Conservation (phyloP, 2,329 filamentous ascomycete genomes). For the Penicillium aurantiogriseum region DNA sequence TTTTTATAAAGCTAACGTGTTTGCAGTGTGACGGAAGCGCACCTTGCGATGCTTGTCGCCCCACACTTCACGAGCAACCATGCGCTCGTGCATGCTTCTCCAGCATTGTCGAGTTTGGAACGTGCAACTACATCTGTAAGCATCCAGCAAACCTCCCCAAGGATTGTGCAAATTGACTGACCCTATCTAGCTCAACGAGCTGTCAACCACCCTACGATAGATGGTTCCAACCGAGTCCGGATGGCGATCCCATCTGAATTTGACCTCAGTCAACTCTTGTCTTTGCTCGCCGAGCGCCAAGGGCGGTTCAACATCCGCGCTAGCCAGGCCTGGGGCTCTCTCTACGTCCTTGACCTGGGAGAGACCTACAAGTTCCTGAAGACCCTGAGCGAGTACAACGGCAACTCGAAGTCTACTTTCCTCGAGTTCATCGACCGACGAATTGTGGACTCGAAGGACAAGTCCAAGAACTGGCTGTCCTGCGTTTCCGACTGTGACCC, state of each 20-base stretch:
- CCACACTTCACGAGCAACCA: conserved; percentile 44
- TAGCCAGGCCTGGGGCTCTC: conserved; percentile 42
- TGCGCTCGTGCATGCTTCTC: conserved; percentile 47
- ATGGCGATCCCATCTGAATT: conserved; percentile 44
- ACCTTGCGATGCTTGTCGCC: conserved; percentile 44
- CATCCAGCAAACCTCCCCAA: neutral
- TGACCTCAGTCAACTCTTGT: conserved; percentile 39
- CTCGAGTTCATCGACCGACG: conserved; percentile 47
- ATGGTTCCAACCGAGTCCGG: conserved; percentile 36
- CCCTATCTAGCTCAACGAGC: conserved; percentile 41
- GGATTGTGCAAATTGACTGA: conserved; percentile 17
- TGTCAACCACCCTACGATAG: conserved; percentile 42
- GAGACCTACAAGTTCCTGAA: conserved; percentile 44
- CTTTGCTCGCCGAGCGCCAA: conserved; percentile 39
- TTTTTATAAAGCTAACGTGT: conserved; percentile 12
- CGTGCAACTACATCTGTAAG: conserved; percentile 49
- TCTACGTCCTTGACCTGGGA: conserved; percentile 44
- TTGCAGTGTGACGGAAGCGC: conserved; percentile 43
- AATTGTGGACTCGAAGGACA: conserved; percentile 45
- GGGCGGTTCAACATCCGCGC: conserved; percentile 46
- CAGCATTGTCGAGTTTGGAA: conserved; percentile 45
- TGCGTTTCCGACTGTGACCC: conserved; percentile 44
- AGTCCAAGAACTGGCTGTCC: conserved; percentile 45
- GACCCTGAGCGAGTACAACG: conserved; percentile 39
- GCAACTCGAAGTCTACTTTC: conserved; percentile 40